Evolutionary conservation across 257 asterid species (phyloP), one percentile per base, ranked within the genome.

Genomic region (Paulownia fortunei): DNA sequence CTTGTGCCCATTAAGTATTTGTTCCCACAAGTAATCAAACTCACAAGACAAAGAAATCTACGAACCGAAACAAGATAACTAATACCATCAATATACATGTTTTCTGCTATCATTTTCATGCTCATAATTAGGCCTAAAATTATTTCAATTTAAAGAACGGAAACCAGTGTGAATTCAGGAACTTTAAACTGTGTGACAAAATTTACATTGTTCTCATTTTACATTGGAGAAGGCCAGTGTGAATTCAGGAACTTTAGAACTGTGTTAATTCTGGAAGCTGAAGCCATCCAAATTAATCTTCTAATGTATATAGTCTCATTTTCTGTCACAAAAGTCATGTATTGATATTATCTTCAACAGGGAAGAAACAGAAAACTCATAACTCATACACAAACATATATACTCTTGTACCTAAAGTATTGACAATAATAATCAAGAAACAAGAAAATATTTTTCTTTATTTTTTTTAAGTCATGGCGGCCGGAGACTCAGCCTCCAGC

Each of bases 401-500:
- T 9, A 7, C 47, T 41, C 11, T 2, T 6, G 13, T 41, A 6
- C 11, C 55, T 13, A 41, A 49, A 16, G 18, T 18, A 18, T 46
- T 69, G 12, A 18, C 34, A 21, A 18, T 19, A 39, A 15, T 0
- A 41, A 59, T 16, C n/a, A 58, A 41, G 46, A 23, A 39, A 12
- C 1, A 2, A 8, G 6, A 5, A 36, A 30, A 11, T 39, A 3
- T 0, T 61, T 24, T 44, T 32, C 23, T 62, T 6, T 58, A 9
- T 23, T 4, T 16, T 4, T 13, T 58, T 11, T 19, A 32, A 41
- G 49, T 24, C 71, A 79, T 79, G 82, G 77, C 78, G 54, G 73
- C 23, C 36, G 77, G 63, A 26, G 82, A 49, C 46, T 71, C 68
- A 3, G 51, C 59, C 66, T 37, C 82, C 66, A 64, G n/a, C 65